Evolutionary conservation across 2,329 filamentous ascomycete genomes (phyloP), one percentile per base, ranked within the genome.

Genomic region (Byssochlamys sp.): DNA sequence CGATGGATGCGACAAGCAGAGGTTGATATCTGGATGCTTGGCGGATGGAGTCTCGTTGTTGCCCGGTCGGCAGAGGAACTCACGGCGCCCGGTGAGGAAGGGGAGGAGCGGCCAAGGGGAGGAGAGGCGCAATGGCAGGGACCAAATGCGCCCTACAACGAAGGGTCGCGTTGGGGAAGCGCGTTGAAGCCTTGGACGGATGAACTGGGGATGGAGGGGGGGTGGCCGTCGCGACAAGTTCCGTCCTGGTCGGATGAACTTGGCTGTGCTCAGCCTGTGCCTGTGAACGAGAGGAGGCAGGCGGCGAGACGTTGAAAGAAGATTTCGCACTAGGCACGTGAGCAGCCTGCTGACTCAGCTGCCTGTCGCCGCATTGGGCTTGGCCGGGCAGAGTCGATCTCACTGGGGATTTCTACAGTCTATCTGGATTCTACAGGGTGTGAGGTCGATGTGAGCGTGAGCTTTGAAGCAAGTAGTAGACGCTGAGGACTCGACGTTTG

Each of bases 161-260:
- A 62, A 57, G 62, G 61, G 60, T 61, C 62, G 66, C 63, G 71
- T 65, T 62, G 65, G 63, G 61, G 64, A 59, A 63, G 67, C 66
- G 70, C 67, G 71, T 69, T 65, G 63, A 59, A 64, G 65, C 55
- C 52, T 61, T 64, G 62, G 67, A 63, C 67, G 61, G 69, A 71
- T 69, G 69, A 68, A 69, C 71, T 68, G 68, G 66, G 63, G 71
- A 71, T 71, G 69, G 69, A 69, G 67, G 67, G 69, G 66, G 67
- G 69, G 66, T 67, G 66, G 65, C 65, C 63, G 70, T 71, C 70
- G 71, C 71, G 70, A 69, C 67, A 66, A 45, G 62, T 67, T 19
- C 66, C 59, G 61, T 65, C 63, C 59, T 67, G 65, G 66, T 67
- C 69, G 65, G 68, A 51, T 68, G 67, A 68, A 69, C 68, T 69